Evolutionary conservation across 345 rosid species (phyloP), one percentile per base, ranked within the genome.

Genomic region (Kernera saxatilis): DNA sequence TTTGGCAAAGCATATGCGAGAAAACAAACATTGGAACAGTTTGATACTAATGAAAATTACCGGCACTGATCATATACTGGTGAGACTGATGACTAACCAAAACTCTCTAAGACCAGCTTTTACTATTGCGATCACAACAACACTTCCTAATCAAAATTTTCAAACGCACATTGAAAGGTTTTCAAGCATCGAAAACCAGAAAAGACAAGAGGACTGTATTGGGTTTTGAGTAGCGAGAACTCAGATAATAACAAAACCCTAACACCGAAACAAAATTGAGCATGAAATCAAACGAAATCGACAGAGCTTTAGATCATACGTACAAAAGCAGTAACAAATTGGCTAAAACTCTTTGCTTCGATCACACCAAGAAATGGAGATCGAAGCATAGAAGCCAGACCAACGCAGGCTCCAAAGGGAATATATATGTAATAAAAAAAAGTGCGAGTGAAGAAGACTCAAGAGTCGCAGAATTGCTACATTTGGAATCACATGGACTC

Each of bases 401-500:
- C 41, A n/a, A 37, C 33, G 45, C 57, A 55, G 57, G 14, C 56
- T 11, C 17, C 7, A 5, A 56, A 49, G 19, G 13, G 15, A 6
- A 2, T n/a, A n/a, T n/a, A n/a, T n/a, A n/a, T n/a, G n/a, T n/a
- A n/a, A n/a, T n/a, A n/a, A 19, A 8, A 29, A 5, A 23, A 39
- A 57, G 77, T 48, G 61, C 27, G 67, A 73, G 77, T 13, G 40
- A 62, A 4, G 64, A 6, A 50, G 76, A 72, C 70, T 64, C 35
- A 64, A 55, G 48, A 56, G 50, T 59, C 48, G 17, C 14, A 1
- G 3, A 41, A 22, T 35, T 17, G 21, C 18, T 44, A 12, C 21
- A 64, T 4, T n/a, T 44, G 44, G 5, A 37, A 4, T 39, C n/a
- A 66, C 8, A 10, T 14, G 44, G 25, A 14, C 1, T 45, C 5